These are phyloP conservation scores for Phylloporus rhodoxanthus DNA, from an alignment of 768 basidiomycete species.

Conservation along the genomic window DNA sequence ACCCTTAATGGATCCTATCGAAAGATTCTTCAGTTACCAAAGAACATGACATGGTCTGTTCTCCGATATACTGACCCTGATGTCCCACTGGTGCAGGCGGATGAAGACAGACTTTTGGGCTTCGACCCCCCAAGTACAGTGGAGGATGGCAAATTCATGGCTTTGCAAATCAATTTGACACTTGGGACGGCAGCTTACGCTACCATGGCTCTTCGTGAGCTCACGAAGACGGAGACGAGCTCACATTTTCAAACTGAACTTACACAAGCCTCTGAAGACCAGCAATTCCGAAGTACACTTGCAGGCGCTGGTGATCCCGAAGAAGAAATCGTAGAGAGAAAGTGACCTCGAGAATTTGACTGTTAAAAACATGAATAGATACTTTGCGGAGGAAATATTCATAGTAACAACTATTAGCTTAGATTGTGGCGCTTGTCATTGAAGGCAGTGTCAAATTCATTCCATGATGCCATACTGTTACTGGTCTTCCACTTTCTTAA, in stretches of 20 bases:
- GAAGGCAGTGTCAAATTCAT: neutral
- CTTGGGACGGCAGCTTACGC: constrained; percentile 93
- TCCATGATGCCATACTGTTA: neutral
- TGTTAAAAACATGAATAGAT: neutral
- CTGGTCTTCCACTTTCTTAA: neutral
- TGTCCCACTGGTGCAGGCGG: constrained; percentile 85
- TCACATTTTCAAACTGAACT: constrained; percentile 82
- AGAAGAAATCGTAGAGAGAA: constrained; percentile 8
- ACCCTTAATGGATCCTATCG: constrained; percentile 91
- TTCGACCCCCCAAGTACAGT: constrained; percentile 64
- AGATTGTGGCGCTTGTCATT: neutral
- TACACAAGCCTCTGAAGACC: constrained; percentile 75
- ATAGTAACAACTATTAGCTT: neutral
- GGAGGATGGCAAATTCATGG: constrained; percentile 77
- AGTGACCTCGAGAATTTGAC: neutral
- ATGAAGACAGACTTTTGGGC: constrained; percentile 87
- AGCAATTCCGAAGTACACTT: constrained; percentile 59
- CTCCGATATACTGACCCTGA: constrained; percentile 92
- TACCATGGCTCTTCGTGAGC: constrained; percentile 94
- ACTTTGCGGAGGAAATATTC: neutral
- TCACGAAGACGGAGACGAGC: constrained; percentile 94
- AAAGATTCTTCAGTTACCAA: constrained; percentile 81
- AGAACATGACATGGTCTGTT: constrained; percentile 73
- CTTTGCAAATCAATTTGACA: constrained; percentile 78
- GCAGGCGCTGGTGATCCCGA: constrained; percentile 21